These are phyloP conservation scores for Alloteropsis angusta DNA, from an alignment of 202 grass and related monocot species.

Conservation along the genomic window DNA sequence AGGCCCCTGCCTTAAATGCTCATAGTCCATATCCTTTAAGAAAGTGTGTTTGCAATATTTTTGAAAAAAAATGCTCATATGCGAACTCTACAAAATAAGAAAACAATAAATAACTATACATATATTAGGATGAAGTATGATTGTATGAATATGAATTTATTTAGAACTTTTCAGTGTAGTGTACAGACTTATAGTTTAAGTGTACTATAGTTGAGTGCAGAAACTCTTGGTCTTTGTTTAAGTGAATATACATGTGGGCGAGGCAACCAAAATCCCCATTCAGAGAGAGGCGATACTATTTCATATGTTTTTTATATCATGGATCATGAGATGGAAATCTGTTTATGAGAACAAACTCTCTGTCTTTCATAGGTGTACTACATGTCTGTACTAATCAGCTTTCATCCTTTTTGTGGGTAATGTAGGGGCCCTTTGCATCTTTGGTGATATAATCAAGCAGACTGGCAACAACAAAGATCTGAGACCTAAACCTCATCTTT, in stretches of 20 bases:
- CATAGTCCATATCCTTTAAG: background rate
- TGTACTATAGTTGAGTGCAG: background rate
- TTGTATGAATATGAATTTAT: background rate
- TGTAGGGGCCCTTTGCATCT: constrained; percentile 80
- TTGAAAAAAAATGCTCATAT: background rate
- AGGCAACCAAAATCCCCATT: background rate
- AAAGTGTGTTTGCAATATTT: background rate
- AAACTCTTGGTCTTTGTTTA: background rate
- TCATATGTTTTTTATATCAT: background rate
- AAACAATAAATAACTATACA: background rate
- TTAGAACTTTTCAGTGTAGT: background rate
- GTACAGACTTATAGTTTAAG: background rate
- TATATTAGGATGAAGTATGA: background rate
- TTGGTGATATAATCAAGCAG: constrained; percentile 88
- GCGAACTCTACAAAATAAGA: background rate
- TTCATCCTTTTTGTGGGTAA: constrained; percentile 1
- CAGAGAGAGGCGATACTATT: background rate
- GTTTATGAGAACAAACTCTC: background rate
- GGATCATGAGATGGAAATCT: background rate
- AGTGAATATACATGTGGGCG: background rate
- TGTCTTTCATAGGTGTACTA: background rate
- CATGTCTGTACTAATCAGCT: constrained; percentile 18
- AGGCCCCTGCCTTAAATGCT: background rate
- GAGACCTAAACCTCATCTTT: constrained; percentile 83
- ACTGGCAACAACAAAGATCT: constrained; percentile 51